Conservation (phyloP, 352 stramenopile genomes). For the Globisporangium perplexum region DNA sequence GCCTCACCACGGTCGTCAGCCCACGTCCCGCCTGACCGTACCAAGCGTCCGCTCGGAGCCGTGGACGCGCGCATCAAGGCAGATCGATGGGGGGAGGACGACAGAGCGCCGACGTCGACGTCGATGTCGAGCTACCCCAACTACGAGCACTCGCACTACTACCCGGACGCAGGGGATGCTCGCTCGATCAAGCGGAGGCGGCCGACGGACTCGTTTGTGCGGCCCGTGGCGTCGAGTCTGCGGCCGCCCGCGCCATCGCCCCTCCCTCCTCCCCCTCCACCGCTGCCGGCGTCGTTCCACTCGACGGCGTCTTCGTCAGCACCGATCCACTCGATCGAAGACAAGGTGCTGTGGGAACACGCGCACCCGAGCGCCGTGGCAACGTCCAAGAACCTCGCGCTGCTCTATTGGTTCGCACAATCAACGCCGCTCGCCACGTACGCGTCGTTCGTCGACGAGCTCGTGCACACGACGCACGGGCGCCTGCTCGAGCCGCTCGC, state of each 20-base stretch:
- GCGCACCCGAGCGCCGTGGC: conserved; percentile 27
- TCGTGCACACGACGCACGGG: conserved; percentile 34
- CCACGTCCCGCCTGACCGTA: neutral
- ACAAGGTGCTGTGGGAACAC: conserved; percentile 55
- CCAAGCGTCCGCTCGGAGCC: conserved; percentile 1
- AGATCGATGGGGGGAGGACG: conserved; percentile 5
- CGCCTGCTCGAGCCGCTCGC: conserved; percentile 26
- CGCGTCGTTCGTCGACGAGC: conserved; percentile 36
- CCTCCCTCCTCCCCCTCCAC: neutral
- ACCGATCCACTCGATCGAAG: conserved; percentile 21
- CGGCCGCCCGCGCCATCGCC: conserved; percentile 5
- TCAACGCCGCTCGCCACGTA: conserved; percentile 47
- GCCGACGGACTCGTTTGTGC: conserved; percentile 12
- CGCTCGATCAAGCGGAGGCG: conserved; percentile 10
- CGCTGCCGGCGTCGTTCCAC: neutral
- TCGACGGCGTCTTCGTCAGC: neutral
- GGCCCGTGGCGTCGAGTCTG: neutral
- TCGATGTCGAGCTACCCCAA: neutral
- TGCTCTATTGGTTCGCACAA: conserved; percentile 38
- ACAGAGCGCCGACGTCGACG: neutral
- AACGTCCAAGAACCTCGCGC: conserved; percentile 55
- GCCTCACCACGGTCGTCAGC: neutral
- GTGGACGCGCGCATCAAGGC: neutral
- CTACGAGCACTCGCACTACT: neutral
- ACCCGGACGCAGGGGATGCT: neutral